Evolutionary conservation across 2,329 filamentous ascomycete species (phyloP).

Genomic region (Xylariaceae sp.): DNA sequence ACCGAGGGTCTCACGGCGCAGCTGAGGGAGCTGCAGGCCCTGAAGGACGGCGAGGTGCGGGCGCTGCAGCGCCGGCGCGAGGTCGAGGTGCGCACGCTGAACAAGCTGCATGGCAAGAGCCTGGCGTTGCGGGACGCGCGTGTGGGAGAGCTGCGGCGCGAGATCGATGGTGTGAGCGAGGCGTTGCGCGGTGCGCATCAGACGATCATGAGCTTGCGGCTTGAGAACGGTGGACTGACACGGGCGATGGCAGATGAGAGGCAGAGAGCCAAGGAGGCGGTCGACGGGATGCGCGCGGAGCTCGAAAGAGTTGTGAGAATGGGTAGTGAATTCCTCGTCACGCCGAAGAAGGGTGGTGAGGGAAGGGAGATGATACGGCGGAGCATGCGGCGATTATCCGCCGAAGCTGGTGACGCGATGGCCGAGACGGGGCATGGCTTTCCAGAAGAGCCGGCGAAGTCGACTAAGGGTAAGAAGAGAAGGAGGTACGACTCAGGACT

Average conservation of each 20-base stretch:
- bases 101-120: slow-evolving; percentile 39
- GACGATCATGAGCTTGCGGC: slow-evolving; percentile 39
- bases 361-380: not conserved
- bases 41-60: slow-evolving; percentile 10
- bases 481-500: slow-evolving; percentile 52
- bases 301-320: slow-evolving; percentile 43
- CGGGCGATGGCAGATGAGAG: slow-evolving; percentile 33
- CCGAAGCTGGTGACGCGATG: slow-evolving; percentile 1
- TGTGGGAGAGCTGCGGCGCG: slow-evolving; percentile 42
- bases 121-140: slow-evolving; percentile 48
- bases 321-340: slow-evolving; percentile 39
- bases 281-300: slow-evolving; percentile 49
- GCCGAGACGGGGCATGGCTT: slow-evolving; percentile 6
- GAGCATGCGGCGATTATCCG: slow-evolving; percentile 1
- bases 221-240: slow-evolving; percentile 40
- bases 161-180: slow-evolving; percentile 40
- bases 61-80: slow-evolving; percentile 25
- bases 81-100: slow-evolving; percentile 27
- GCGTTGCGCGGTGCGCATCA: slow-evolving; percentile 42
- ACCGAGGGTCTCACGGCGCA: slow-evolving; percentile 16
- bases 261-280: slow-evolving; percentile 36
- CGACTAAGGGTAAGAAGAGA: slow-evolving; percentile 34
- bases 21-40: slow-evolving; percentile 31
- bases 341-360: slow-evolving; percentile 19
- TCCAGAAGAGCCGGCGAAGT: slow-evolving; percentile 9